Evolutionary conservation across 2,329 filamentous ascomycete species (phyloP).

Genomic region (Trichoderma polysporum): DNA sequence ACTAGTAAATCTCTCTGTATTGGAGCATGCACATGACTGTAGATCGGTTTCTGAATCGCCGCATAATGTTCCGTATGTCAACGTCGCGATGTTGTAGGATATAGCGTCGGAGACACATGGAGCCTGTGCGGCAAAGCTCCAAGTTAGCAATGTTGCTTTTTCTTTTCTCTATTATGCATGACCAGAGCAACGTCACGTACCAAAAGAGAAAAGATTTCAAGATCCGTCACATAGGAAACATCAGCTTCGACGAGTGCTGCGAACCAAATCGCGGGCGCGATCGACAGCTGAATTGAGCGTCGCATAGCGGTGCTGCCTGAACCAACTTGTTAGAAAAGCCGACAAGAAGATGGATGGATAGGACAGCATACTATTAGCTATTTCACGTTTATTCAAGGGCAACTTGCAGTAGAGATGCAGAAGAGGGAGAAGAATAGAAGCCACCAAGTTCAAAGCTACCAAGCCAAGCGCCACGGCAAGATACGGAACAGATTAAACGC

Average conservation of each 20-base stretch:
- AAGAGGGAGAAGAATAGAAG: background rate
- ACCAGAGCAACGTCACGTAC: slow-evolving; percentile 28
- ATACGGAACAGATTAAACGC: background rate
- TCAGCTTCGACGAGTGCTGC: slow-evolving; percentile 20
- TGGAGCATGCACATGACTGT: slow-evolving; percentile 54
- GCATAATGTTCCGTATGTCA: slow-evolving; percentile 44
- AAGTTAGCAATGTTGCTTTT: background rate
- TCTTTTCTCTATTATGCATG: background rate
- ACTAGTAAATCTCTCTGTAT: slow-evolving; percentile 42
- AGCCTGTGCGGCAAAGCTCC: slow-evolving; percentile 37
- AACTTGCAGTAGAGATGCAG: background rate
- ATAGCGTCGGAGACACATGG: slow-evolving; percentile 51
- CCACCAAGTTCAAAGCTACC: background rate
- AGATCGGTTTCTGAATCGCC: slow-evolving; percentile 44
- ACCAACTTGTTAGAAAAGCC: no score
- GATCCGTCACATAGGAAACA: slow-evolving; percentile 47
- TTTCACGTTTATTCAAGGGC: background rate
- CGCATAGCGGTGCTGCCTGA: slow-evolving; percentile 3
- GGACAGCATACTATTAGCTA: background rate
- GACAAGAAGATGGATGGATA: background rate
- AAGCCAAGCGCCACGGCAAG: background rate
- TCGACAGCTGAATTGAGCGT: slow-evolving; percentile 1
- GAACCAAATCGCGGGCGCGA: background rate
- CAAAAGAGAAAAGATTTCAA: slow-evolving; percentile 43
- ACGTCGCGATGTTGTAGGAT: slow-evolving; percentile 42